These are phyloP conservation scores for Sporothrix variecibatus DNA, from an alignment of 2,329 filamentous ascomycete genomes.

Conservation along the genomic window DNA sequence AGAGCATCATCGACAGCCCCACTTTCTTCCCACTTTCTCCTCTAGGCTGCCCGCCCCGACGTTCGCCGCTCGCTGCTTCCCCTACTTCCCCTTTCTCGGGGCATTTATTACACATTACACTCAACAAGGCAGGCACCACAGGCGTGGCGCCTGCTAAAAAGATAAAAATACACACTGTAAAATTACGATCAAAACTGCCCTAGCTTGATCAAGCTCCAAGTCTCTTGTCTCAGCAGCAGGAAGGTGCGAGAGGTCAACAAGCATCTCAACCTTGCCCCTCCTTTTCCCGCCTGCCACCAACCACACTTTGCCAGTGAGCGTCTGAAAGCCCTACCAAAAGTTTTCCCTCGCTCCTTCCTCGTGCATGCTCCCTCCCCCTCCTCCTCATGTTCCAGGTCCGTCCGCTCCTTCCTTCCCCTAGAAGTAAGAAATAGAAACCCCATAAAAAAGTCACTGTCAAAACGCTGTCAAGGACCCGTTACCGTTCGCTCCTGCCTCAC, in stretches of 20 bases:
- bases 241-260: no score
- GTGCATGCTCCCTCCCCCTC: background rate
- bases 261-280: constrained; percentile 21
- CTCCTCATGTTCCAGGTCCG: constrained; percentile 6
- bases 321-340: background rate
- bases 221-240: no score
- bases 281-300: constrained; percentile 22
- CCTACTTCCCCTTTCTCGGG: background rate
- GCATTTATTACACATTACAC: background rate
- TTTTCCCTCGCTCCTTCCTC: constrained; percentile 18
- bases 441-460: constrained; percentile 1
- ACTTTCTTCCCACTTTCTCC: constrained; percentile 6
- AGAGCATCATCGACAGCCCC: background rate
- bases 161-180: constrained; percentile 15
- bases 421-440: background rate
- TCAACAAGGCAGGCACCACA: background rate
- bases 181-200: background rate
- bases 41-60: constrained; percentile 16
- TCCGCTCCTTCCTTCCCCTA: constrained; percentile 8
- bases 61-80: background rate
- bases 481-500: background rate
- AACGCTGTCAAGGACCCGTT: background rate
- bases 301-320: background rate
- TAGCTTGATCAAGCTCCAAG: background rate
- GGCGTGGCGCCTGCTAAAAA: background rate